phyloP scores from a whole-genome alignment of 2,329 filamentous ascomycete genomes.

The Madurella mycetomatis region DNA sequence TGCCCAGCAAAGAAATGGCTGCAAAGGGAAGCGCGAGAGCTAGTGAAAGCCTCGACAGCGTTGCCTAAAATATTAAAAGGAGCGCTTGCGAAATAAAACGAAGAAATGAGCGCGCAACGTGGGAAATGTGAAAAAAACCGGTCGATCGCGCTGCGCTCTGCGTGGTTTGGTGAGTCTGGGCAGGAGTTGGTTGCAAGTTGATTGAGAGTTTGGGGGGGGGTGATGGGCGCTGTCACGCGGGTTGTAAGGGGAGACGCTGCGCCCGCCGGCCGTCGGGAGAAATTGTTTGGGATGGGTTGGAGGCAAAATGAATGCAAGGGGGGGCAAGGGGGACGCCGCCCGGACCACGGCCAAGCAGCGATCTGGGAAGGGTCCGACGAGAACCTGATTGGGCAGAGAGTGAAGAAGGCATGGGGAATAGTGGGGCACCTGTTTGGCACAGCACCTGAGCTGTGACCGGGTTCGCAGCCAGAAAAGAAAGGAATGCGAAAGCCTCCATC shows the following conservation, averaged over 20 bases:
- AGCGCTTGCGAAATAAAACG: slow-evolving; percentile 30
- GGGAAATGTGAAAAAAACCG: slow-evolving; percentile 26
- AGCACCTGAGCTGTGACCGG: slow-evolving; percentile 2
- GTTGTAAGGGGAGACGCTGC: slow-evolving; percentile 23
- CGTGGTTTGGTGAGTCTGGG: slow-evolving; percentile 20
- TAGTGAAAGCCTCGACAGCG: slow-evolving; percentile 41
- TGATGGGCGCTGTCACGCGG: slow-evolving; percentile 24
- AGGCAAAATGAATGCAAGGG: slow-evolving; percentile 28
- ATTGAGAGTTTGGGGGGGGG: slow-evolving; percentile 24
- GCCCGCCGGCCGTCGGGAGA: slow-evolving; percentile 16
- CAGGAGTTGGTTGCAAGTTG: slow-evolving; percentile 26
- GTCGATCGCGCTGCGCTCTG: slow-evolving; percentile 20
- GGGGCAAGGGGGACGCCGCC: slow-evolving; percentile 22
- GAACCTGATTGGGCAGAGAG: slow-evolving; percentile 18
- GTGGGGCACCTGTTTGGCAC: slow-evolving; percentile 3
- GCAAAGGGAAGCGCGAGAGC: slow-evolving; percentile 38
- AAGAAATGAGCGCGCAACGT: slow-evolving; percentile 33
- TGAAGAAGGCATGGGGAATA: slow-evolving; percentile 5
- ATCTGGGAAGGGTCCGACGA: slow-evolving; percentile 13
- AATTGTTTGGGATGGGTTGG: slow-evolving; percentile 27
- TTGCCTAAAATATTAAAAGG: slow-evolving; percentile 27
- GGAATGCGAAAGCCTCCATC: not conserved
- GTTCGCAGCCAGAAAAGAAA: slow-evolving; percentile 4
- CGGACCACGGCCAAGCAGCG: slow-evolving; percentile 18
- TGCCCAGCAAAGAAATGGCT: slow-evolving; percentile 1